Conservation (phyloP, 495 filamentous ascomycete genomes). For the Xylaria scruposa region DNA sequence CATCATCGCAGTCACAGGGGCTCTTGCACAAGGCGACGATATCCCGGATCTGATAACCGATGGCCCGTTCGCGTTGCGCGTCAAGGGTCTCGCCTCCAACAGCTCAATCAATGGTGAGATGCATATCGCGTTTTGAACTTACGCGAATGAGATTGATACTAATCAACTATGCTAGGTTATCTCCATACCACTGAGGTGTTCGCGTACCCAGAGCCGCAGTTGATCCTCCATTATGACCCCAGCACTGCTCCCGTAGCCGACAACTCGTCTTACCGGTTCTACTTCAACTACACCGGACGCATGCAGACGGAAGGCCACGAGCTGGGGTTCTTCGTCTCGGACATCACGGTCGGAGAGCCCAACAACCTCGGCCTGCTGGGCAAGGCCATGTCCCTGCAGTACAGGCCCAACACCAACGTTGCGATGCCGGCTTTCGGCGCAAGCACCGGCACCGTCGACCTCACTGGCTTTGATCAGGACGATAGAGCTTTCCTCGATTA, state of each 20-base stretch:
- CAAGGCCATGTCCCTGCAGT: conserved; percentile 18
- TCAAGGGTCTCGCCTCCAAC: conserved; percentile 6
- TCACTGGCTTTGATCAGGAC: conserved; percentile 12
- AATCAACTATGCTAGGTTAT: not conserved
- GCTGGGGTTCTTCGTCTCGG: conserved; percentile 15
- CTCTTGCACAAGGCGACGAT: not conserved
- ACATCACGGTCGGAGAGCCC: conserved; percentile 10
- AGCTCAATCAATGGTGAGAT: conserved; percentile 19
- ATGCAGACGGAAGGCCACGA: conserved; percentile 12
- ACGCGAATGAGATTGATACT: not conserved
- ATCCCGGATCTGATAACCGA: conserved; percentile 6
- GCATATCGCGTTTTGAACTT: not conserved
- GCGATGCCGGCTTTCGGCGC: conserved; percentile 3
- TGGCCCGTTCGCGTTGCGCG: conserved; percentile 20
- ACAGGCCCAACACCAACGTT: conserved; percentile 22
- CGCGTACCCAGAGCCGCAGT: not conserved
- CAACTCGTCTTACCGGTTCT: conserved; percentile 21
- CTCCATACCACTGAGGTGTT: not conserved
- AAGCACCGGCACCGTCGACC: not conserved
- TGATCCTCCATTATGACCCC: conserved; percentile 6
- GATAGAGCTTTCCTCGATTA: not conserved
- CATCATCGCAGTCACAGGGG: conserved; percentile 5
- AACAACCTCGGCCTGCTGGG: conserved; percentile 8
- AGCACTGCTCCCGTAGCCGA: not conserved
- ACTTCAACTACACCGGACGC: conserved; percentile 17